Base-by-base conservation (phyloP, 208 protist species). In the Wallacemonas collosoma region DNA sequence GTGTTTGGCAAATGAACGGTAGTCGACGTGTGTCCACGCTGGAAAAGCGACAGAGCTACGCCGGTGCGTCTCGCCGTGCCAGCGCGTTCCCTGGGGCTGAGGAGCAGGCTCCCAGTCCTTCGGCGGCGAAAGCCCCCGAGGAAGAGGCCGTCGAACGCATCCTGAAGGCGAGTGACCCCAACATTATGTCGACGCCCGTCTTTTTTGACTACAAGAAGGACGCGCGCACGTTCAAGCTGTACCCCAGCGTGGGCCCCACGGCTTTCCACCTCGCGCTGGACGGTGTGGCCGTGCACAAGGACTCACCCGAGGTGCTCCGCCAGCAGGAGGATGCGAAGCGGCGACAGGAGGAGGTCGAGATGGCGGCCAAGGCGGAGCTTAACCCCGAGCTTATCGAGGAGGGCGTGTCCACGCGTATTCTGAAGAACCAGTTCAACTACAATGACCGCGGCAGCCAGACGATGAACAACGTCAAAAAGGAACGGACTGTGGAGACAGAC, bases 341-440 rank as follows among this genome's bases (percentile, higher is more conserved):
- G 36, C 90, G 90, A 35, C 63, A 88, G 58, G 71, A 88, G 45
- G 87, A 96, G 80, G 86, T 87, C 7, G 81, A 88, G 68, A 69
- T 79, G 39, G 94, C 88, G 3, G 86, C 88, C 9, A 86, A 90
- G 50, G 90, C 93, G 2, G 89, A 95, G 77, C 85, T 86, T 60
- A 97, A 97, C 71, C 89, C 91, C 14, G 90, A 90, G 44, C 77
- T 95, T 45, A 62, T 93, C 15, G 89, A 96, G 26, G 80, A 95
- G 68, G 89, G 88, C 41, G 84, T 95, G 11, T 88, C 87, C 7
- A 97, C 91, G 9, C 89, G 90, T 66, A 96, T 96, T 61, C 79
- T 98, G 9, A 97, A 98, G 68, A 99, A 99, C 84, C 96, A 99
- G 89, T 99, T 99, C 83, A 99, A 99, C 88, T 99, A 98, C 88